Evolutionary conservation across 1,139 yeast species (phyloP), one percentile per base, ranked within the genome.

Genomic region (Yamadazyma sp.): DNA sequence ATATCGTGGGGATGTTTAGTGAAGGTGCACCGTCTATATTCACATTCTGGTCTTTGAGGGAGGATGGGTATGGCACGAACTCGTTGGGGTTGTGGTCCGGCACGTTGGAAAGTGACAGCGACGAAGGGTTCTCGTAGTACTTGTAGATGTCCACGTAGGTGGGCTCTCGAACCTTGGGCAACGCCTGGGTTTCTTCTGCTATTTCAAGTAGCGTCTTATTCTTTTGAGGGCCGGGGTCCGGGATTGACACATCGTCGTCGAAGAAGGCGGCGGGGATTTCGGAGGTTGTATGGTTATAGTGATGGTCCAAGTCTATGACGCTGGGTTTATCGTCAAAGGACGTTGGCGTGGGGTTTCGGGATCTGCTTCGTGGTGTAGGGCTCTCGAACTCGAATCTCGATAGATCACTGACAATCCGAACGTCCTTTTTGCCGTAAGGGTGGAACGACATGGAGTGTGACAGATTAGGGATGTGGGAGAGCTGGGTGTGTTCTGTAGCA

Each of bases 301-400:
- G 16, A 18, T 31, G 33, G 16, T 16, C 33, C 11, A 31, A 18
- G 11, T 28, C 31, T 28, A 28, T 28, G 12, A 28, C 37, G 20
- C 39, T 31, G 5, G 41, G 37, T 6, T 39, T 37, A 18, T 51
- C 48, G 14, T 49, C 50, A 16, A 50, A 34, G 14, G 58, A 52
- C 11, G 64, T 53, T 2, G 66, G 67, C 5, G 66, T 57, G 2
- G 64, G 43, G 39, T 60, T 58, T 42, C 66, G 44, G 5, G 66
- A 59, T 38, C 65, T 45, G 33, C 46, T 53, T 38, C 55, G 39
- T 2, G 62, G 62, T 9, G 50, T 45, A 3, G 51, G 48, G 16
- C 46, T 43, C 31, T 58, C 62, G 39, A 48, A 57, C 33, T 61
- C 63, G 39, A 62, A 62, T 29, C 67, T 43, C n/a, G 68, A 61